Conservation (phyloP, 441 rosid species). For the Viola pubescens region DNA sequence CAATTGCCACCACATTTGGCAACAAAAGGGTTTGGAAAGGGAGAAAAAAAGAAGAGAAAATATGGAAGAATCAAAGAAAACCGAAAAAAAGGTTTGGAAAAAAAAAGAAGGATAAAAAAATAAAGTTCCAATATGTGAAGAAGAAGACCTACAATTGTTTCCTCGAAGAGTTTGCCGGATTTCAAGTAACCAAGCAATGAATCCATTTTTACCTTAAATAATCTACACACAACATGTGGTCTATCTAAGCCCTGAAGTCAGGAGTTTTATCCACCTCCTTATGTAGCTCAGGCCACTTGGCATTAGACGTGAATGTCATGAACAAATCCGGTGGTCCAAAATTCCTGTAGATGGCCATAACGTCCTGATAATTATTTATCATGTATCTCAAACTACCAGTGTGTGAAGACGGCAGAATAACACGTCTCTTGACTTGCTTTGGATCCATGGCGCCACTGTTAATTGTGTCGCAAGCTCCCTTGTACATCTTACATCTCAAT, state of each 20-base stretch:
- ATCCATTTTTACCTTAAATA: slow-evolving; percentile 1
- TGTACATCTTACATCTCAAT: background rate
- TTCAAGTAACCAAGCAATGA: background rate
- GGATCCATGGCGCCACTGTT: background rate
- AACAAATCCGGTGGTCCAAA: background rate
- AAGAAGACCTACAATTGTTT: too few relatives aligned
- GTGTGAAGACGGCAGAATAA: background rate
- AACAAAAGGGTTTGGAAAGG: background rate
- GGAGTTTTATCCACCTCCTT: background rate
- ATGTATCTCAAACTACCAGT: too few relatives aligned
- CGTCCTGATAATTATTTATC: slow-evolving; percentile 1
- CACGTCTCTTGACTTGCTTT: too few relatives aligned
- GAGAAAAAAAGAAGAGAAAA: too few relatives aligned
- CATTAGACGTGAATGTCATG: background rate
- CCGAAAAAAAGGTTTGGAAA: background rate
- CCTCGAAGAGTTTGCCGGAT: background rate
- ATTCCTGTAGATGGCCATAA: background rate
- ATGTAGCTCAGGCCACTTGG: slow-evolving; percentile 1
- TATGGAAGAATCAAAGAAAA: too few relatives aligned
- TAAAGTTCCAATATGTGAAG: too few relatives aligned
- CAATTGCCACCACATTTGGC: background rate
- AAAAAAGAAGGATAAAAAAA: too few relatives aligned
- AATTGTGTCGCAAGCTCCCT: background rate
- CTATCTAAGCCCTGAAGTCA: background rate
- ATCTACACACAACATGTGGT: background rate